Evolutionary conservation across 179 eudicot species (phyloP).

Genomic region (Camellia oleifera): DNA sequence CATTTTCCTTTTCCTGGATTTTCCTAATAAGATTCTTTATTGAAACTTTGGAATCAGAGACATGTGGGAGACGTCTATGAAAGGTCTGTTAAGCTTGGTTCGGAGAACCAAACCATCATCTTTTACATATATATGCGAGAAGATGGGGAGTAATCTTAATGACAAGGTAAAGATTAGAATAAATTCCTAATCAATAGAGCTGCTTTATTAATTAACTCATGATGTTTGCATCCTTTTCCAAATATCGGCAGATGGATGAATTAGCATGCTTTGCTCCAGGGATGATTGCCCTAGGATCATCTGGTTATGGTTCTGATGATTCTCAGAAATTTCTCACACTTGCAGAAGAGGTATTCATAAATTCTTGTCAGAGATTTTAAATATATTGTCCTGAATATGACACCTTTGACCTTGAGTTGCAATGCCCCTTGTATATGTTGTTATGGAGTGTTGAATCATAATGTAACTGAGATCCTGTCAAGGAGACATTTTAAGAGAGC

Average conservation of each 20-base stretch:
- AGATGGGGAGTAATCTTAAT: slow-evolving; percentile 49
- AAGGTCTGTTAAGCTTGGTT: slow-evolving; percentile 78
- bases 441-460: background rate
- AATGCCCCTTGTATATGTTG: background rate
- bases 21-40: slow-evolving; percentile 5
- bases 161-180: slow-evolving; percentile 58
- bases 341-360: slow-evolving; percentile 82
- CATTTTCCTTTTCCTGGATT: background rate
- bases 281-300: slow-evolving; percentile 90
- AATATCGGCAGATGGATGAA: slow-evolving; percentile 91
- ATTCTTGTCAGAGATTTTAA: background rate
- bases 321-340: slow-evolving; percentile 68
- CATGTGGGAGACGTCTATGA: slow-evolving; percentile 99
- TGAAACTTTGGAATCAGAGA: slow-evolving; percentile 53
- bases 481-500: background rate
- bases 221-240: slow-evolving; percentile 11
- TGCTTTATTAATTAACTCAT: background rate
- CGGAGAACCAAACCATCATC: slow-evolving; percentile 85
- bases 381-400: background rate
- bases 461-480: background rate
- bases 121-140: slow-evolving; percentile 84
- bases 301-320: slow-evolving; percentile 76
- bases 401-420: background rate
- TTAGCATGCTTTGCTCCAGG: slow-evolving; percentile 99
- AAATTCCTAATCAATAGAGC: background rate